A percentile compares a stretch with the other conserved stretches of the same genome.
These are phyloP conservation scores for Moricandia moricandioides DNA, from an alignment of 345 rosid species.

Conservation along the genomic window DNA sequence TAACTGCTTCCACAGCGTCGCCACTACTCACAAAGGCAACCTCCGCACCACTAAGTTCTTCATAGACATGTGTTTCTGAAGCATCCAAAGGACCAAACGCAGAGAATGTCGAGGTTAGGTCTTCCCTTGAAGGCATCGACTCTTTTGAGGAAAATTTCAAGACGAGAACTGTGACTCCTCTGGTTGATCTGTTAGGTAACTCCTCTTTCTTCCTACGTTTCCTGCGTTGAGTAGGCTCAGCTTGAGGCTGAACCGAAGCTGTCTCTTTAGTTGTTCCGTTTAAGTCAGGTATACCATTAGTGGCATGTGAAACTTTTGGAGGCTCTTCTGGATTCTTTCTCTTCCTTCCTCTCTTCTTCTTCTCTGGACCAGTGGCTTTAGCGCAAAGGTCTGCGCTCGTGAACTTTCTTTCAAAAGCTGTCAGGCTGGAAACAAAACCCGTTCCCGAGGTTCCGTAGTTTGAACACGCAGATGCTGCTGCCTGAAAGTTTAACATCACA, in stretches of 20 bases:
- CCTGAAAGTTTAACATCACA: slow-evolving; percentile 45
- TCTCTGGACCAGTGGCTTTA: slow-evolving; percentile 22
- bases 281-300: slow-evolving; percentile 56
- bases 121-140: slow-evolving; percentile 64
- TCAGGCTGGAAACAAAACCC: slow-evolving; percentile 24
- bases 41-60: slow-evolving; percentile 48
- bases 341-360: slow-evolving; percentile 55
- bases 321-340: slow-evolving; percentile 33
- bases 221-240: slow-evolving; percentile 40
- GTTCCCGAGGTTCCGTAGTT: slow-evolving; percentile 21
- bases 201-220: slow-evolving; percentile 49
- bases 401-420: slow-evolving; percentile 31
- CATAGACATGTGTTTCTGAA: slow-evolving; percentile 47
- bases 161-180: slow-evolving; percentile 55
- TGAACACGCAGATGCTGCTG: slow-evolving; percentile 36
- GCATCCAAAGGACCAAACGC: slow-evolving; percentile 69
- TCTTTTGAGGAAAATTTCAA: slow-evolving; percentile 60
- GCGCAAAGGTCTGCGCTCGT: slow-evolving; percentile 32
- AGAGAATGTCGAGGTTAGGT: slow-evolving; percentile 49
- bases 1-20: slow-evolving; percentile 61
- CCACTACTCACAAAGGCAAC: slow-evolving; percentile 52
- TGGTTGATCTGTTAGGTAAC: slow-evolving; percentile 38
- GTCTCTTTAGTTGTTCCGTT: slow-evolving; percentile 48
- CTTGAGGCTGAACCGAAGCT: slow-evolving; percentile 27
- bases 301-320: slow-evolving; percentile 1